A percentile compares a stretch with the other conserved stretches of the same genome.
Evolutionary conservation across 2,329 filamentous ascomycete genomes (phyloP).

Genomic region (Neoarthrinium moseri): DNA sequence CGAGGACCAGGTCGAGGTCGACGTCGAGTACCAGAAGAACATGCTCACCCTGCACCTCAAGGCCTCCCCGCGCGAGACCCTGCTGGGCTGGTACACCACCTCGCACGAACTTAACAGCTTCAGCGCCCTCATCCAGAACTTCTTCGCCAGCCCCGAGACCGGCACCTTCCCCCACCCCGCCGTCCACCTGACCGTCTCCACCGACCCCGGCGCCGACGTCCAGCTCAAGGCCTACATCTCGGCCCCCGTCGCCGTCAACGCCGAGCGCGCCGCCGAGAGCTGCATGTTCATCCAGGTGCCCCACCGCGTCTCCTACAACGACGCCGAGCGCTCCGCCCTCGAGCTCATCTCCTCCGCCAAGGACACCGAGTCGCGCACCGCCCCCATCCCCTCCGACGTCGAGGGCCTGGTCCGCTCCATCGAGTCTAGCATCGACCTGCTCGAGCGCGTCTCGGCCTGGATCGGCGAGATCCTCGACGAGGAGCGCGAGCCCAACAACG

Average conservation of each 20-base stretch:
- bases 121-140: constrained; percentile 98
- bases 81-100: constrained; percentile 98
- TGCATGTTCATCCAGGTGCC: constrained; percentile 98
- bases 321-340: constrained; percentile 60
- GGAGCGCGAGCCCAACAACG: constrained; percentile 84
- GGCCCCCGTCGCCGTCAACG: constrained; percentile 89
- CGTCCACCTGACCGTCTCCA: constrained; percentile 92
- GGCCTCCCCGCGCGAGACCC: constrained; percentile 87
- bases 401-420: constrained; percentile 84
- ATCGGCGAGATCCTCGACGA: constrained; percentile 94
- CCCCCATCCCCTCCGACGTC: constrained; percentile 79
- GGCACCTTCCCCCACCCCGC: constrained; percentile 98
- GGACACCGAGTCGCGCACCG: constrained; percentile 71
- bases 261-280: constrained; percentile 91
- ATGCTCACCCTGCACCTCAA: constrained; percentile 96
- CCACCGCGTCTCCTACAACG: constrained; percentile 88
- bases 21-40: constrained; percentile 99
- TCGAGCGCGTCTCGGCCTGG: constrained; percentile 89
- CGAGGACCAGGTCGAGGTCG: constrained; percentile 97
- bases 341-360: constrained; percentile 83
- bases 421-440: constrained; percentile 82
- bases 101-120: constrained; percentile 97
- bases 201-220: constrained; percentile 83
- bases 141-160: constrained; percentile 95
- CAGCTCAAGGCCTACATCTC: constrained; percentile 93